Percentiles rank a stretch among this genome's conserved stretches.
Conservation (phyloP, 257 asterid genomes). For the Anisodus acutangulus region DNA sequence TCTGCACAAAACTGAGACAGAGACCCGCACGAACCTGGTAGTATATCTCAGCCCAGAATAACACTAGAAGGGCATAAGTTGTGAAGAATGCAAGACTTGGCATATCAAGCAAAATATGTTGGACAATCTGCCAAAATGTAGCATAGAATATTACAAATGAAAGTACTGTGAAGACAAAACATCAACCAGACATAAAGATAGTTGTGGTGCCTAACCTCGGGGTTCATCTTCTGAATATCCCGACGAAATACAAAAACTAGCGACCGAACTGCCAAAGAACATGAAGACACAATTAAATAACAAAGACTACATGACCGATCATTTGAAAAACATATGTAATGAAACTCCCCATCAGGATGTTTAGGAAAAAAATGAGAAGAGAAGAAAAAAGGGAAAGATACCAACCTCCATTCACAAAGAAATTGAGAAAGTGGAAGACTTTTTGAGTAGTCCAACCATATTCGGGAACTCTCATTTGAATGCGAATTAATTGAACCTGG, state of each 20-base stretch:
- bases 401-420: slow-evolving; percentile 90
- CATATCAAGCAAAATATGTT: slow-evolving; percentile 88
- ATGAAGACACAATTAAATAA: not conserved
- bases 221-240: slow-evolving; percentile 69
- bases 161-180: not conserved
- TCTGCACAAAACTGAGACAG: slow-evolving; percentile 22
- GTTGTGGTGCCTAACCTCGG: slow-evolving; percentile 60
- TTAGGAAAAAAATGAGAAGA: no score
- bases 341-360: slow-evolving; percentile 2
- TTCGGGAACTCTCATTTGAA: slow-evolving; percentile 93
- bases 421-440: slow-evolving; percentile 96
- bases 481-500: slow-evolving; percentile 86
- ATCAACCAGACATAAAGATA: not conserved
- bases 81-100: slow-evolving; percentile 98
- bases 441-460: slow-evolving; percentile 99
- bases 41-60: slow-evolving; percentile 98
- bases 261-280: slow-evolving; percentile 67
- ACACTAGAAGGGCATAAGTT: slow-evolving; percentile 84
- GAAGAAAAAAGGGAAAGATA: not conserved
- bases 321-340: slow-evolving; percentile 16
- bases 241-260: slow-evolving; percentile 72
- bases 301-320: not conserved
- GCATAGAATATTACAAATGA: not conserved
- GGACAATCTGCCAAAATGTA: slow-evolving; percentile 62
- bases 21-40: slow-evolving; percentile 65